These are phyloP conservation scores for Fusarium sp. DNA, from an alignment of 2,329 filamentous ascomycete genomes.

Conservation along the genomic window DNA sequence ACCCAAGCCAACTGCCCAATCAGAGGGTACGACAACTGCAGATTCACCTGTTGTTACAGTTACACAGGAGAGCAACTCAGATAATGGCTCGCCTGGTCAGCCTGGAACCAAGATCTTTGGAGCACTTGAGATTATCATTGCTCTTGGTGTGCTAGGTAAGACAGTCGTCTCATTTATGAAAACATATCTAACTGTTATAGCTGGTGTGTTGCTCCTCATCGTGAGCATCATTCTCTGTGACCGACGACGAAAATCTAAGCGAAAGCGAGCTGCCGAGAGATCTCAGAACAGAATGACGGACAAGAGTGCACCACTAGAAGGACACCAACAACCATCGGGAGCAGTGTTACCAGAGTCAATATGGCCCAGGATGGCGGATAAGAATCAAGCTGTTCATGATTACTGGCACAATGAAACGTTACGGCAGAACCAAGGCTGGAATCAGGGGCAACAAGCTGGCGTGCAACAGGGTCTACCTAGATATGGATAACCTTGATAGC, in stretches of 20 bases:
- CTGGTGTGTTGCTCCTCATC: conserved; percentile 11
- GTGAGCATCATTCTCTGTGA: conserved; percentile 27
- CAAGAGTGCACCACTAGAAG: not conserved
- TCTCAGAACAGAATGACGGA: conserved; percentile 2
- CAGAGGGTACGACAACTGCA: not conserved
- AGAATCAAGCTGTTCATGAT: conserved; percentile 28
- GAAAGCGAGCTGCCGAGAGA: not conserved
- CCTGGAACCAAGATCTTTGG: conserved; percentile 16
- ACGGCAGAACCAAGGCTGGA: conserved; percentile 13
- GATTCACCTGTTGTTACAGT: conserved; percentile 11
- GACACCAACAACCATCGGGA: not conserved
- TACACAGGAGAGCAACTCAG: conserved; percentile 5
- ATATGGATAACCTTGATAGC: conserved; percentile 12
- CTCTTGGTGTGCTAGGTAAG: conserved; percentile 30
- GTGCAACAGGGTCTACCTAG: not conserved
- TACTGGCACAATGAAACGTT: conserved; percentile 26
- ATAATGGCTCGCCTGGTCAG: not conserved
- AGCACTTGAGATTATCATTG: conserved; percentile 35
- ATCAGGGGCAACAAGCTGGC: conserved; percentile 6
- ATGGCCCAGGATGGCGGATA: conserved; percentile 26
- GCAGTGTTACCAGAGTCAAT: conserved; percentile 4
- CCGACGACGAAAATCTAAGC: conserved; percentile 30
- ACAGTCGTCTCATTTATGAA: rapidly evolving
- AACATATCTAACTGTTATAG: not conserved
- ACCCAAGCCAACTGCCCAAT: conserved; percentile 12